Evolutionary conservation across 345 rosid species (phyloP).

Genomic region (Eucalyptus regnans): DNA sequence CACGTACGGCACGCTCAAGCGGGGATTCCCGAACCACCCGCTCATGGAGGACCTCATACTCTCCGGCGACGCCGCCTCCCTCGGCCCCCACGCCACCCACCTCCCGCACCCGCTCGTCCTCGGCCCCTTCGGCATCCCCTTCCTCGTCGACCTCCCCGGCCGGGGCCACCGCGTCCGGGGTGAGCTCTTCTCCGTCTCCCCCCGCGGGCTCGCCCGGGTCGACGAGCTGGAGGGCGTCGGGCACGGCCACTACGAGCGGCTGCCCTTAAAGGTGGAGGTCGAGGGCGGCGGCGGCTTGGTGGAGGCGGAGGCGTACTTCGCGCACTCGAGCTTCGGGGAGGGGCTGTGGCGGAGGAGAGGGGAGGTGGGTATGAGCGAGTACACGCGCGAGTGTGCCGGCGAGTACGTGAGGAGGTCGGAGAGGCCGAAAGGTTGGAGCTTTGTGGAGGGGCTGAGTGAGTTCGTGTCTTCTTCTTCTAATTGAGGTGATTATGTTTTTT

Average conservation of each 20-base stretch:
- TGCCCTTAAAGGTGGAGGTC: conserved; percentile 17
- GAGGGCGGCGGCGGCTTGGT: background rate
- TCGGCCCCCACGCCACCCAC: conserved; percentile 31
- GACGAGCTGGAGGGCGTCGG: conserved; percentile 58
- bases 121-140: conserved; percentile 69
- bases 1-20: conserved; percentile 63
- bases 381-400: conserved; percentile 5
- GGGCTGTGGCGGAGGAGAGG: conserved; percentile 47
- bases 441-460: conserved; percentile 21
- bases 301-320: conserved; percentile 59
- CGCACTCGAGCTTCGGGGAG: conserved; percentile 45
- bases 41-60: conserved; percentile 2
- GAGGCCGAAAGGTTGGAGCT: conserved; percentile 9
- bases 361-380: conserved; percentile 36
- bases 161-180: conserved; percentile 44
- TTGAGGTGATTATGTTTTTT: background rate
- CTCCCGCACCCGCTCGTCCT: conserved; percentile 47
- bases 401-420: conserved; percentile 25
- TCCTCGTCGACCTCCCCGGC: conserved; percentile 43
- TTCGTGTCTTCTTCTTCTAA: conserved; percentile 17
- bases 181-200: conserved; percentile 56
- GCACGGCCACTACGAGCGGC: conserved; percentile 64
- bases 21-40: conserved; percentile 11
- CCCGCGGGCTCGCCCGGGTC: conserved; percentile 26
- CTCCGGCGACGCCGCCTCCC: conserved; percentile 28